A percentile compares a stretch with the other conserved stretches of the same genome.
phyloP scores from a whole-genome alignment of 768 basidiomycete genomes.

The Cystobasidium ongulense region DNA sequence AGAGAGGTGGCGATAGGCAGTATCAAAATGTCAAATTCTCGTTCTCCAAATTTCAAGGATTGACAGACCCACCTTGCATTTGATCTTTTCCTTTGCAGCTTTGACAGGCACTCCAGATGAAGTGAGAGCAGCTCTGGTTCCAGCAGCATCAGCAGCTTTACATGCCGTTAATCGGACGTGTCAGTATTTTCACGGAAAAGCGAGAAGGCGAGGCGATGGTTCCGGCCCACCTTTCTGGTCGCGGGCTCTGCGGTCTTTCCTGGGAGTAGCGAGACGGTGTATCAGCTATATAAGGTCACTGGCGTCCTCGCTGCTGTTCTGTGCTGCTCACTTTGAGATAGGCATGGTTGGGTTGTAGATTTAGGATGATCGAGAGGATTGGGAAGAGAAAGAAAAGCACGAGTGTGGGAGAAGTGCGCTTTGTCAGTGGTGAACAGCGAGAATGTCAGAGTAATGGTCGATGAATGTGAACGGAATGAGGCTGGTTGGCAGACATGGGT shows the following conservation, averaged over 20 bases:
- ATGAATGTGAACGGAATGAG: too few species aligned
- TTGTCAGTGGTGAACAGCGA: background rate
- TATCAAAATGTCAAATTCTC: background rate
- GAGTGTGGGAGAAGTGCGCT: background rate
- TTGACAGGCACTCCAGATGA: background rate
- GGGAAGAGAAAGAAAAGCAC: background rate
- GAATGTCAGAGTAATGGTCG: too few species aligned
- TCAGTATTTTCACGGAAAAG: background rate
- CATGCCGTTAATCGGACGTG: background rate
- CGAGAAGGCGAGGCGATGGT: background rate
- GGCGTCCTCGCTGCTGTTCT: background rate
- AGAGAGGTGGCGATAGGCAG: background rate
- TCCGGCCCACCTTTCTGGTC: slow-evolving; percentile 13
- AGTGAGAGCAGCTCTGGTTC: background rate
- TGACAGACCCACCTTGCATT: slow-evolving; percentile 16
- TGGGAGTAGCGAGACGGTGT: background rate
- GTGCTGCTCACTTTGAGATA: background rate
- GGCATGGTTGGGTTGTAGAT: background rate
- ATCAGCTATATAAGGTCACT: background rate
- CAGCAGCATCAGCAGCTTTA: slow-evolving; percentile 14
- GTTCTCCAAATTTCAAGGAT: background rate
- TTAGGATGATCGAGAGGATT: background rate
- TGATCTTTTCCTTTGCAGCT: slow-evolving; percentile 19
- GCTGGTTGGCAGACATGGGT: too few species aligned
- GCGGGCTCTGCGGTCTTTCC: slow-evolving; percentile 22